Conservation (phyloP, 768 basidiomycete genomes). For the Agrocybe pediades region DNA sequence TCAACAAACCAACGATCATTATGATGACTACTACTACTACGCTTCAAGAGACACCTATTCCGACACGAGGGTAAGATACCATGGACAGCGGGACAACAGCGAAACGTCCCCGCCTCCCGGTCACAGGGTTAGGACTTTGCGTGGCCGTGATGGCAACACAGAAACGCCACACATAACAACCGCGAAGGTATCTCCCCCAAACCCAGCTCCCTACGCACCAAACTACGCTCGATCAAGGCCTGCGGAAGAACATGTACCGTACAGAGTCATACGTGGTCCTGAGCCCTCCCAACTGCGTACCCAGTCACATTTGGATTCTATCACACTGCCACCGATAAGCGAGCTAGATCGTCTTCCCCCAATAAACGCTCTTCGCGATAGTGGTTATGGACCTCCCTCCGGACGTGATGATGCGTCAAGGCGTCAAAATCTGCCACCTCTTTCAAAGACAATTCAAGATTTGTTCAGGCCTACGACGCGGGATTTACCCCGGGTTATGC, state of each 20-base stretch:
- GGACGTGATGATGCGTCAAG: not conserved
- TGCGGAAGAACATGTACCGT: not conserved
- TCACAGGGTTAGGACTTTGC: not conserved
- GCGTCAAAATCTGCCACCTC: not conserved
- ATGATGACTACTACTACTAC: not conserved
- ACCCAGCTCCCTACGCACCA: not conserved
- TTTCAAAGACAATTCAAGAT: not conserved
- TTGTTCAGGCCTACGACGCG: not conserved
- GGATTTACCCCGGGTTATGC: not conserved
- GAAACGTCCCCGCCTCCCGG: not conserved
- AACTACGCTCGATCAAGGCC: not conserved
- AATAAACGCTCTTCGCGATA: not conserved
- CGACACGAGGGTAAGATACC: not conserved
- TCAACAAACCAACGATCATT: not conserved
- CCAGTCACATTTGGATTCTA: not conserved
- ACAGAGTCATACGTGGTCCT: not conserved
- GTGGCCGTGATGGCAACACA: not conserved
- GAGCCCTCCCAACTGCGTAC: not conserved
- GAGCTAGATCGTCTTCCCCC: not conserved
- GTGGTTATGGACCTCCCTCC: not conserved
- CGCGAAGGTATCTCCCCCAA: not conserved
- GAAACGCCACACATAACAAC: not conserved
- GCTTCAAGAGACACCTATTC: too few species aligned
- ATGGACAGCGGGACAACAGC: not conserved
- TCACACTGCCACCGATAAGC: not conserved